Evolutionary conservation across 2,329 filamentous ascomycete genomes (phyloP).

Genomic region (Phaeosphaeria sp.): DNA sequence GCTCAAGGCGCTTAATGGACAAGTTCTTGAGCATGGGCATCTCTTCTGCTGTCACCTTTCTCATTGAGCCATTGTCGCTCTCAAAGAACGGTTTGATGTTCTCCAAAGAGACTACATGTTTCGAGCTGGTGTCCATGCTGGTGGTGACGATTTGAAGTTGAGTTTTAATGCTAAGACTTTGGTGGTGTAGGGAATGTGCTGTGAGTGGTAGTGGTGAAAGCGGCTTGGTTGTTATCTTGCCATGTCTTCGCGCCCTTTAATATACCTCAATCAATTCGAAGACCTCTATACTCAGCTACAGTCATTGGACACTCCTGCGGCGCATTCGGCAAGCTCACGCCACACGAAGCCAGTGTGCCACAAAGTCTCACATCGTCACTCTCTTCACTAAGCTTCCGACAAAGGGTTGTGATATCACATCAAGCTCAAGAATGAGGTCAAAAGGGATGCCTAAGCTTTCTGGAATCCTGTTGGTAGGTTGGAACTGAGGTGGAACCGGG

Average conservation of each 20-base stretch:
- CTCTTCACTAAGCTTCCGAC: background rate
- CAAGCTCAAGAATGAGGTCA: background rate
- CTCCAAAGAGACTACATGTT: background rate
- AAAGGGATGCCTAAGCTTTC: background rate
- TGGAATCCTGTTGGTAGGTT: background rate
- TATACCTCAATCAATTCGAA: background rate
- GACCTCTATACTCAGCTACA: background rate
- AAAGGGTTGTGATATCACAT: background rate
- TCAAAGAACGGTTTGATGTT: background rate
- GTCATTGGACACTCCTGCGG: background rate
- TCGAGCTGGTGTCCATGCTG: background rate
- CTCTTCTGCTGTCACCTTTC: background rate
- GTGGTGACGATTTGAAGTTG: background rate
- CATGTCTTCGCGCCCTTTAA: background rate
- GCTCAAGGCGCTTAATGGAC: background rate
- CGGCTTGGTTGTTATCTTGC: background rate
- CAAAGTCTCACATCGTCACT: background rate
- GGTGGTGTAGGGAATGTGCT: background rate
- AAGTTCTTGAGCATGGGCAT: background rate
- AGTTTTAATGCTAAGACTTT: background rate
- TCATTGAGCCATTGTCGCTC: background rate
- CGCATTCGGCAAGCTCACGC: background rate
- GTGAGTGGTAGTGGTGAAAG: background rate
- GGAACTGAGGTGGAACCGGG: background rate
- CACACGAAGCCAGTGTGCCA: background rate